Base-by-base conservation (phyloP, 2,329 filamentous ascomycete genomes). In the Ceratocystis alfenasii region DNA sequence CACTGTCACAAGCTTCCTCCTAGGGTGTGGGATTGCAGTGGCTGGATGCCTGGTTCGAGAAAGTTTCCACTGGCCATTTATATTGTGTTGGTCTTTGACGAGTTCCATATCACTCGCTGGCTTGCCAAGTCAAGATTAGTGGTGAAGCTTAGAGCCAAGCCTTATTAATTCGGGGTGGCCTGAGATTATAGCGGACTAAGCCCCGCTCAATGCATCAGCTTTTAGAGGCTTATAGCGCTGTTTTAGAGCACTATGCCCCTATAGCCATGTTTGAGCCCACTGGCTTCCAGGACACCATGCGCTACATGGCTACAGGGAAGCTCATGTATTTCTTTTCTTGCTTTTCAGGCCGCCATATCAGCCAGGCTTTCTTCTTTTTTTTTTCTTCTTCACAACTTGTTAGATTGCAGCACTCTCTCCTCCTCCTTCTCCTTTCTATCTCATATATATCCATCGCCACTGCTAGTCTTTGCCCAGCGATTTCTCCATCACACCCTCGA, bases 1-100 rank as follows among this genome's bases (percentile, higher is more conserved):
- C 65, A 22, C 45, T 53, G 62, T 57, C 48, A 64, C 63, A 44
- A 41, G 22, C 48, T 28, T 10, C 6, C 25, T 41, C 63, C 17
- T 22, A 17, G 15, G 12, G n/a, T n/a, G 25, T 28, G 30, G 22
- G 33, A 36, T 12, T 45, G 36, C 20, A 53, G 48, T 30, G 48
- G 48, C 30, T 57, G 63, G 53, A 53, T 41, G 41, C 41, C 12
- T 63, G 17, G n/a, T 36, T 50, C 25, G 17, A 7, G n/a, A 30
- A 28, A 22, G 12, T n/a, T 57, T 41, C 48, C 22, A 67, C 5
- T 22, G n/a, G 48, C 8, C 17, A 25, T 53, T 22, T 53, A 15
- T 25, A 53, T 28, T 53, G 48, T 1, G 5, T 5, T 53, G 48
- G 8, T 53, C 15, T 53, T 53, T 10, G 17, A 59, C 25, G 55